These are phyloP conservation scores for Schwanniomyces pseudopolymorphus DNA, from an alignment of 805 yeast genomes.

Conservation along the genomic window DNA sequence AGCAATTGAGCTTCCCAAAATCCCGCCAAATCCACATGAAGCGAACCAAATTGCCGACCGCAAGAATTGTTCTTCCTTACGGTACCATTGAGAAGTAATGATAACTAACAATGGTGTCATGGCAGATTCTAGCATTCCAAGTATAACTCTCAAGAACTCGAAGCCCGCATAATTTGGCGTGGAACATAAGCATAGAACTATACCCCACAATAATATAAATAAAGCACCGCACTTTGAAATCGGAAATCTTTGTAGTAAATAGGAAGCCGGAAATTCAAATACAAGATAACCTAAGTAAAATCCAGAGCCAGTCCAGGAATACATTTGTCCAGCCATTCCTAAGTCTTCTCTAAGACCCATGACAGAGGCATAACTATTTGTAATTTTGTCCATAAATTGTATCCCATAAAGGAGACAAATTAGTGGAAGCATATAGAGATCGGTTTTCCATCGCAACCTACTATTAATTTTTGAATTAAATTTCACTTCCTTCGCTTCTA, in stretches of 20 bases:
- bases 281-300: slow-evolving; percentile 40
- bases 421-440: slow-evolving; percentile 25
- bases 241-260: slow-evolving; percentile 14
- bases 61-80: slow-evolving; percentile 27
- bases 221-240: slow-evolving; percentile 17
- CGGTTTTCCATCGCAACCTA: background rate
- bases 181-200: slow-evolving; percentile 5
- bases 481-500: slow-evolving; percentile 7
- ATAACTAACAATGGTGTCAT: slow-evolving; percentile 9
- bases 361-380: slow-evolving; percentile 46
- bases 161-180: slow-evolving; percentile 5
- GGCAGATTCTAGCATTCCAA: slow-evolving; percentile 23
- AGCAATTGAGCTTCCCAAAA: slow-evolving; percentile 40
- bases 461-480: background rate
- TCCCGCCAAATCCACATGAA: slow-evolving; percentile 31
- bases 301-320: slow-evolving; percentile 44
- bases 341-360: slow-evolving; percentile 43
- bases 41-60: slow-evolving; percentile 37
- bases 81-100: slow-evolving; percentile 10
- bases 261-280: slow-evolving; percentile 3
- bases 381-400: slow-evolving; percentile 46
- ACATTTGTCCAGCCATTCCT: slow-evolving; percentile 38
- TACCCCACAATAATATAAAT: slow-evolving; percentile 13
- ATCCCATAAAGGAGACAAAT: slow-evolving; percentile 30
- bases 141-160: slow-evolving; percentile 5